phyloP scores from a whole-genome alignment of 1,139 yeast genomes.

The Candida buenavistaensis region DNA sequence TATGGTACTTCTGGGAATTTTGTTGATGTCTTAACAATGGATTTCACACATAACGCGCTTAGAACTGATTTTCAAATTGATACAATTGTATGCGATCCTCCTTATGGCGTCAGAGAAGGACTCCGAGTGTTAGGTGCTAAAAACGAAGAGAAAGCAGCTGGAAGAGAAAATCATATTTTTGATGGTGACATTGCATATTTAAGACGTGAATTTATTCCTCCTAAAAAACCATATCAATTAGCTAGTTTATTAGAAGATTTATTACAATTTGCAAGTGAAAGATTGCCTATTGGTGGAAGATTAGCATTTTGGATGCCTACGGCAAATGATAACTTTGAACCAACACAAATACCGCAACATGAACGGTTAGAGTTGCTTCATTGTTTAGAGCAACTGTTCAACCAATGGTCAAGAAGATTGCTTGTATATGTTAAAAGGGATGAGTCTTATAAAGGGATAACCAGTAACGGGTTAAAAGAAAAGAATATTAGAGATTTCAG shows the following conservation, averaged over 20 bases:
- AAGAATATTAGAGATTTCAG: conserved; percentile 61
- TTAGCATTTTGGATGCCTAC: conserved; percentile 98
- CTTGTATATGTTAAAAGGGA: conserved; percentile 77
- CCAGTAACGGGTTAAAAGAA: conserved; percentile 46
- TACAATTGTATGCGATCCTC: conserved; percentile 92
- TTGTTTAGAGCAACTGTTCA: conserved; percentile 82
- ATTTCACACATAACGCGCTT: conserved; percentile 87
- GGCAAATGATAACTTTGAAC: conserved; percentile 81
- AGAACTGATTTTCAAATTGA: conserved; percentile 65
- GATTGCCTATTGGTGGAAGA: conserved; percentile 74
- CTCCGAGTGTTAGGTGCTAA: conserved; percentile 88
- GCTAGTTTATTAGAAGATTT: conserved; percentile 76
- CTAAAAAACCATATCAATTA: conserved; percentile 87
- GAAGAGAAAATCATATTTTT: conserved; percentile 67
- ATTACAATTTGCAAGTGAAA: conserved; percentile 65
- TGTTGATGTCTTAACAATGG: conserved; percentile 85
- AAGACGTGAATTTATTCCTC: conserved; percentile 83
- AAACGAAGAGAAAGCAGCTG: conserved; percentile 54
- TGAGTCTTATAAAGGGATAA: conserved; percentile 54
- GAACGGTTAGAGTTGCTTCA: conserved; percentile 67
- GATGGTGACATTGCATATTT: conserved; percentile 79
- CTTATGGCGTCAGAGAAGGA: conserved; percentile 97
- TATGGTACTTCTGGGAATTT: conserved; percentile 60
- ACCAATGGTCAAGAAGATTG: conserved; percentile 88
- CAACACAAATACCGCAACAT: conserved; percentile 79